Evolutionary conservation across 192 early-diverging fungal genomes (phyloP).

Genomic region (Glomus cerebriforme): DNA sequence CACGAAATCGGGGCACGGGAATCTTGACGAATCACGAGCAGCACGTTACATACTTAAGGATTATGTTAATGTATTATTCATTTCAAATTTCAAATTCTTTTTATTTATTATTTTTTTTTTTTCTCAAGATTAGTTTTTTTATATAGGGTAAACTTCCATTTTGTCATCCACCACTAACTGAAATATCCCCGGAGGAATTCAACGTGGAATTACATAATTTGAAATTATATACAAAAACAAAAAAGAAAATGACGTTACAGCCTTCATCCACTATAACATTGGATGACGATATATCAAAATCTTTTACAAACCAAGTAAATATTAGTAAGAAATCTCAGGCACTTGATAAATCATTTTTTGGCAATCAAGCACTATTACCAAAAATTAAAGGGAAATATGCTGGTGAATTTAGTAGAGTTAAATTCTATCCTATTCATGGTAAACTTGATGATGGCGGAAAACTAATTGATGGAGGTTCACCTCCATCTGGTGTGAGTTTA

Average conservation of each 20-base stretch:
- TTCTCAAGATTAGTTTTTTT: not conserved
- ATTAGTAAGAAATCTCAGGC: constrained; percentile 54
- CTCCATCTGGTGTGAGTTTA: constrained; percentile 35
- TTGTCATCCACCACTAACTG: constrained; percentile 83
- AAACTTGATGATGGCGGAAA: constrained; percentile 49
- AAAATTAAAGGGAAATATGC: constrained; percentile 41
- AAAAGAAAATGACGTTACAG: constrained; percentile 42
- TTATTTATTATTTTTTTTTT: not conserved
- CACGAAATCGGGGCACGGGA: constrained; percentile 89
- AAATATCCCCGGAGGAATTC: constrained; percentile 64
- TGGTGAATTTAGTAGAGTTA: constrained; percentile 53
- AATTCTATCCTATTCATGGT: constrained; percentile 64
- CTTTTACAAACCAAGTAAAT: constrained; percentile 53
- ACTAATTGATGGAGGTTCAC: constrained; percentile 36
- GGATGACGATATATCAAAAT: constrained; percentile 50
- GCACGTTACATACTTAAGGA: constrained; percentile 98
- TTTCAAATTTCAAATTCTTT: constrained; percentile 1
- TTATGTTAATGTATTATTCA: constrained; percentile 74
- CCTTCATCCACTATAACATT: not conserved
- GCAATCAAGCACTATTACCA: constrained; percentile 35
- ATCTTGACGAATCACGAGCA: constrained; percentile 96
- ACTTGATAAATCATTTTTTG: constrained; percentile 55
- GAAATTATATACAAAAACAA: constrained; percentile 52
- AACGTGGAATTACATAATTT: constrained; percentile 82
- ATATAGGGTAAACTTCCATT: constrained; percentile 86